Evolutionary conservation across 2,329 filamentous ascomycete species (phyloP), one percentile per base, ranked within the genome.

Genomic region (Penicillium sp.): DNA sequence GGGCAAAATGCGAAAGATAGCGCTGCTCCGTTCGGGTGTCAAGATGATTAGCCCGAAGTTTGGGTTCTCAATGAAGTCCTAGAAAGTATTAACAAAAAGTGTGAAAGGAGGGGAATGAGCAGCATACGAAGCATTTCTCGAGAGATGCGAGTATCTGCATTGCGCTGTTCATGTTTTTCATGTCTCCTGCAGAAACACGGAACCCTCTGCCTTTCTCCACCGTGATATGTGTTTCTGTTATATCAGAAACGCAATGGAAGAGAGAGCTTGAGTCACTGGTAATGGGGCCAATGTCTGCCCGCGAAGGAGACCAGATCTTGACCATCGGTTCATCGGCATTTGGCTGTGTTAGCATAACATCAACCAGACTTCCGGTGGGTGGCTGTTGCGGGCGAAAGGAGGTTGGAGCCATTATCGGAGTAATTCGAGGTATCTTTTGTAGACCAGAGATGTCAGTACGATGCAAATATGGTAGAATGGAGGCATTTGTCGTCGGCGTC

Each of bases 91-190:
- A 53, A 18, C 45, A 26, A 6, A n/a, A 9, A 6, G 36, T 11
- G 14, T 9, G 0, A 2, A 27, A 30, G 13, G 23, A 3, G 3
- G 13, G 10, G 13, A 36, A 10, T 11, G 1, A 18, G 13, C 7
- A 38, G 27, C 23, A 27, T 53, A 53, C 51, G 29, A 48, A 35
- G 32, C 51, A 53, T 43, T 36, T 45, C 11, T 40, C 44, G 38
- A 49, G 30, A 11, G 29, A 30, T n/a, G 40, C n/a, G 14, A 53
- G 51, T 38, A 18, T 38, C 27, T 38, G 23, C 14, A 38, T 36
- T 23, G 45, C 38, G 14, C n/a, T 9, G 4, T 35, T 13, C 8
- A 42, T 30, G 10, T 49, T 19, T 7, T 26, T 23, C 30, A 35
- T 30, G 7, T 8, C 2, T 9, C 27, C 16, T 14, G 44, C 51